These are phyloP conservation scores for Termitomyces sp. DNA, from an alignment of 768 basidiomycete species.

Conservation along the genomic window DNA sequence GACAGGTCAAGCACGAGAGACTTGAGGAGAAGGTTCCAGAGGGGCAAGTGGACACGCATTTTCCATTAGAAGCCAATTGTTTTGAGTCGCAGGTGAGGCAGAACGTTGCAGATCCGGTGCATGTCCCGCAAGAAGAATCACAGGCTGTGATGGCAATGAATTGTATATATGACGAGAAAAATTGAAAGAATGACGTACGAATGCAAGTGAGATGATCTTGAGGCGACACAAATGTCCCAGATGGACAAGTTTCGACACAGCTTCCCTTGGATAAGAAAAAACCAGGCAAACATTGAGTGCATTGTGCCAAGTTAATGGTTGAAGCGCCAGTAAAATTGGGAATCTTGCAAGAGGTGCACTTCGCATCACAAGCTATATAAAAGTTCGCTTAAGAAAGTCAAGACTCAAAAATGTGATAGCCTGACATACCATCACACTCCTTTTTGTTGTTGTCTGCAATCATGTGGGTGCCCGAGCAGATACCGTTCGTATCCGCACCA, in stretches of 20 bases:
- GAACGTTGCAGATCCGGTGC: conserved; percentile 59
- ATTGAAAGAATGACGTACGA: conserved; percentile 36
- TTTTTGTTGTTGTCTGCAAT: conserved; percentile 76
- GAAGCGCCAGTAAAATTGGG: conserved; percentile 66
- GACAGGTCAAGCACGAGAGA: conserved; percentile 65
- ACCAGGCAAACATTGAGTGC: conserved; percentile 76
- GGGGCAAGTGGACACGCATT: conserved; percentile 70
- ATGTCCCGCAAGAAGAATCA: conserved; percentile 59
- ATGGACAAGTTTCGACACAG: conserved; percentile 68
- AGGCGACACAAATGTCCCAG: conserved; percentile 66
- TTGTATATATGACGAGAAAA: background rate
- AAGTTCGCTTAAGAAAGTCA: background rate
- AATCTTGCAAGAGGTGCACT: conserved; percentile 74
- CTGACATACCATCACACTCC: conserved; percentile 67
- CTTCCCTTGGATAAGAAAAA: conserved; percentile 63
- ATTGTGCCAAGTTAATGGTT: conserved; percentile 58
- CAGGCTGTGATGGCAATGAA: conserved; percentile 23
- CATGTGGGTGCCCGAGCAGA: conserved; percentile 60
- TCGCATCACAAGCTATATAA: conserved; percentile 60
- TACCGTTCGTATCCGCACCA: conserved; percentile 53
- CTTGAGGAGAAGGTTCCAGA: conserved; percentile 60
- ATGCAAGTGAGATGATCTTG: conserved; percentile 71
- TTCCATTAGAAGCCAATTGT: conserved; percentile 62
- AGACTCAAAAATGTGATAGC: background rate
- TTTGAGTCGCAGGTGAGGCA: conserved; percentile 69